Evolutionary conservation across 257 asterid species (phyloP).

Genomic region (Ilex asprella): DNA sequence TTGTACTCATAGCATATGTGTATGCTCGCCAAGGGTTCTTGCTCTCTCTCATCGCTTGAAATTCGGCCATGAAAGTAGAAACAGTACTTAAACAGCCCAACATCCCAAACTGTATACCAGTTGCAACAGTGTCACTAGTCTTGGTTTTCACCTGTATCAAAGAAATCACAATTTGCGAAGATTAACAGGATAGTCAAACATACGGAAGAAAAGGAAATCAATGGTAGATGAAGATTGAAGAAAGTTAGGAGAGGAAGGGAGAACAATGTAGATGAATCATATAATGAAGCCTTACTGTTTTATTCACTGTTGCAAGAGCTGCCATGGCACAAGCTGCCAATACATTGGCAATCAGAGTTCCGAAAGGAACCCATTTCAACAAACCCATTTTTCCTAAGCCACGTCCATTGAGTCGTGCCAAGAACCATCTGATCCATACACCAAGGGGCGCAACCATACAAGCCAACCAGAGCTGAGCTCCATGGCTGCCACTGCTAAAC

Average conservation of each 20-base stretch:
- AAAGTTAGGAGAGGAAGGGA: background rate
- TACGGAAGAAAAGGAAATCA: background rate
- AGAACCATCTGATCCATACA: conserved; percentile 78
- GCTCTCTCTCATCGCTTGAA: conserved; percentile 68
- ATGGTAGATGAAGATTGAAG: background rate
- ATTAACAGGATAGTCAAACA: too few relatives aligned
- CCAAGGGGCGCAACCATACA: conserved; percentile 88
- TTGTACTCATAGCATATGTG: conserved; percentile 48
- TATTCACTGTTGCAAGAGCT: conserved; percentile 58
- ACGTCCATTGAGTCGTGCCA: conserved; percentile 78
- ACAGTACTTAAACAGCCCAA: conserved; percentile 90
- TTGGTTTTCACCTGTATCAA: conserved; percentile 33
- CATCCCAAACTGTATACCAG: conserved; percentile 66
- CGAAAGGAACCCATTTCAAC: conserved; percentile 80
- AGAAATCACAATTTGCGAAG: background rate
- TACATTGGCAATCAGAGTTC: conserved; percentile 87
- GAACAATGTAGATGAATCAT: too few relatives aligned
- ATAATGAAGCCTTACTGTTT: conserved; percentile 35
- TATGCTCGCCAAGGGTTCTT: conserved; percentile 58
- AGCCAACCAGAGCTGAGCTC: conserved; percentile 62
- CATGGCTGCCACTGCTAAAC: conserved; percentile 36
- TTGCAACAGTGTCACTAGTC: conserved; percentile 41
- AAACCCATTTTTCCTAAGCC: conserved; percentile 49
- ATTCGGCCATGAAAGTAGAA: conserved; percentile 72
- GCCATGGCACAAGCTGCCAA: conserved; percentile 92